These are phyloP conservation scores for Penicillium canariense DNA, from an alignment of 495 filamentous ascomycete species.

Conservation along the genomic window DNA sequence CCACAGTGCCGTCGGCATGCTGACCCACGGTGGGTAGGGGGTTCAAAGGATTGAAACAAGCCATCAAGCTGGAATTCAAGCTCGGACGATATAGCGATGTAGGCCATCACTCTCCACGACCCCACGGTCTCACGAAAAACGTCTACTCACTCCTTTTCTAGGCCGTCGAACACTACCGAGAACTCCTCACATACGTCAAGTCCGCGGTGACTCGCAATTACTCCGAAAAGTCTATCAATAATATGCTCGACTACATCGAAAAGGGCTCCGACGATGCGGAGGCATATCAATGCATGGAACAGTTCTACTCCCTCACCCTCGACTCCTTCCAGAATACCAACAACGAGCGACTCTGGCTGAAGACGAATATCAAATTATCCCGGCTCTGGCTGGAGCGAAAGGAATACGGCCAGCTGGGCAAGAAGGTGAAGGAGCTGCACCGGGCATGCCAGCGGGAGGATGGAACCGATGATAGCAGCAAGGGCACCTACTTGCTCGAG, in stretches of 20 bases:
- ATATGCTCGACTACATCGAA: slow-evolving; percentile 98
- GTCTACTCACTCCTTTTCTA: slow-evolving; percentile 32
- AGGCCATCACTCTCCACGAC: slow-evolving; percentile 12
- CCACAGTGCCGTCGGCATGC: neutral
- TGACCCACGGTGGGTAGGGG: slow-evolving; percentile 55
- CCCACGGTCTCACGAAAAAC: neutral
- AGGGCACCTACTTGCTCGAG: slow-evolving; percentile 93
- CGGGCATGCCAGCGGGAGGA: slow-evolving; percentile 85
- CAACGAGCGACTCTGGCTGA: slow-evolving; percentile 95
- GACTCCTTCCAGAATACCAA: slow-evolving; percentile 95
- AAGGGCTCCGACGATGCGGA: slow-evolving; percentile 80
- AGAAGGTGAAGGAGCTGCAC: slow-evolving; percentile 86
- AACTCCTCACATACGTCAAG: slow-evolving; percentile 96
- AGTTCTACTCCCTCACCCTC: slow-evolving; percentile 92
- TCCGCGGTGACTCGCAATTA: slow-evolving; percentile 97
- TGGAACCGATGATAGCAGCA: slow-evolving; percentile 89
- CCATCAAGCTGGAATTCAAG: slow-evolving; percentile 95
- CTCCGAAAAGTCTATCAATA: slow-evolving; percentile 98
- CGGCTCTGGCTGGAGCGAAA: slow-evolving; percentile 87
- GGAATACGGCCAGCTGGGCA: slow-evolving; percentile 76
- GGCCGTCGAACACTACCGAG: slow-evolving; percentile 92
- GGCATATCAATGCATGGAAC: slow-evolving; percentile 84
- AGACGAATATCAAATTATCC: slow-evolving; percentile 97
- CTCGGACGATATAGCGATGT: slow-evolving; percentile 82
- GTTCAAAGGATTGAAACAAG: slow-evolving; percentile 96